phyloP scores from a whole-genome alignment of 257 asterid species.

The Rehmannia glutinosa region DNA sequence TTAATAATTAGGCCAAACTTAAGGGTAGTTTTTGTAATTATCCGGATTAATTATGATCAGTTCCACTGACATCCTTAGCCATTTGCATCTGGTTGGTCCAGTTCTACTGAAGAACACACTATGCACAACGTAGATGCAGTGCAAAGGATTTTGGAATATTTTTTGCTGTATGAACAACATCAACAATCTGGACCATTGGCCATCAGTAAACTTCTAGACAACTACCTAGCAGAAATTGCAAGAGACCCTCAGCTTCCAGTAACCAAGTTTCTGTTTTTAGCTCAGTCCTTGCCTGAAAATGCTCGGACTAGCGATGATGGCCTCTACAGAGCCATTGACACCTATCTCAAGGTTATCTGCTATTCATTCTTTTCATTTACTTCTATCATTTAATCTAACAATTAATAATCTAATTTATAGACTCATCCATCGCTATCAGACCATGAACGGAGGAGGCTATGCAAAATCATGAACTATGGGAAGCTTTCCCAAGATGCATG shows the following conservation, averaged over 20 bases:
- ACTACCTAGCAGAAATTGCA: conserved; percentile 76
- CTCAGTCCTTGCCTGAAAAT: conserved; percentile 64
- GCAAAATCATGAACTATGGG: conserved; percentile 67
- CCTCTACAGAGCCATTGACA: conserved; percentile 77
- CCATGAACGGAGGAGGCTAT: conserved; percentile 66
- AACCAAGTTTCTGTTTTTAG: conserved; percentile 60
- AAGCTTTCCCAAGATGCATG: conserved; percentile 86
- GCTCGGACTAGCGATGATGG: conserved; percentile 71
- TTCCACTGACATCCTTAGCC: conserved; percentile 13
- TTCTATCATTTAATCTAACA: background rate
- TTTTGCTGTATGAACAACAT: conserved; percentile 53
- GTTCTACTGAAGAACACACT: conserved; percentile 43
- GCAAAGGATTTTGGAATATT: conserved; percentile 74
- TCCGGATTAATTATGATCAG: background rate
- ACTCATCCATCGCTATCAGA: conserved; percentile 66
- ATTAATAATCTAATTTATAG: conserved; percentile 23
- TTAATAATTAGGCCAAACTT: too few species aligned
- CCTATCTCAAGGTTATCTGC: conserved; percentile 63
- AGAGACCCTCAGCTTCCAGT: conserved; percentile 63
- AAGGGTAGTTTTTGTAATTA: too few species aligned
- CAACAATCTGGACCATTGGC: conserved; percentile 36
- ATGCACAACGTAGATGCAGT: conserved; percentile 58
- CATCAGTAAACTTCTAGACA: conserved; percentile 73
- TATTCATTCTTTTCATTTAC: background rate
- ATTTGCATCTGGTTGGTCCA: conserved; percentile 25